These are phyloP conservation scores for Pilatotrama ljubarskyi DNA, from an alignment of 768 basidiomycete species.

Conservation along the genomic window DNA sequence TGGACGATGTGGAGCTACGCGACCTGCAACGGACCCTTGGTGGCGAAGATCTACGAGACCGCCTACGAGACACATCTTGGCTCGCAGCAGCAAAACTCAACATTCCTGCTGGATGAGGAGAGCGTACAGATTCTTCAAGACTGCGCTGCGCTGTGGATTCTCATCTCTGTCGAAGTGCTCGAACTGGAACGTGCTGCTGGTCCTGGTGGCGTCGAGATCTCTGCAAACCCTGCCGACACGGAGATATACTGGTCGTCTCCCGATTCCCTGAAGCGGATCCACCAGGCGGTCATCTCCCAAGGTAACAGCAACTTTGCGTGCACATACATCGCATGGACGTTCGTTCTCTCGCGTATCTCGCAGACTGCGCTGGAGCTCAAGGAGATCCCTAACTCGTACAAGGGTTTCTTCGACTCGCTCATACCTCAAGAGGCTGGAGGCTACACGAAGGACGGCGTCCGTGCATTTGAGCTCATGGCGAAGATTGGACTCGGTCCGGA, in stretches of 20 bases:
- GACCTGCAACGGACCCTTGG: slow-evolving; percentile 61
- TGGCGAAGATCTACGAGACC: slow-evolving; percentile 62
- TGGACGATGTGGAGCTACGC: slow-evolving; percentile 83
- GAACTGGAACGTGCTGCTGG: slow-evolving; percentile 74
- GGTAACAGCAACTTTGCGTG: slow-evolving; percentile 65
- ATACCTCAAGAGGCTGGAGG: slow-evolving; percentile 41
- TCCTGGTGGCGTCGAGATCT: slow-evolving; percentile 49
- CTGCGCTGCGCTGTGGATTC: slow-evolving; percentile 71
- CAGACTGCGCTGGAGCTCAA: slow-evolving; percentile 46
- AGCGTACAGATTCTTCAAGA: slow-evolving; percentile 66
- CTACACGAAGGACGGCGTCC: slow-evolving; percentile 60
- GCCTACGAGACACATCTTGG: slow-evolving; percentile 69
- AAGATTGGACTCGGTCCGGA: slow-evolving; percentile 57
- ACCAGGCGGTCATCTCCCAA: slow-evolving; percentile 63
- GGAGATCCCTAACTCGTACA: slow-evolving; percentile 56
- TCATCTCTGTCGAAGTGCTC: slow-evolving; percentile 75
- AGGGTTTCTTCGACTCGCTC: slow-evolving; percentile 54
- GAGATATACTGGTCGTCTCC: slow-evolving; percentile 64
- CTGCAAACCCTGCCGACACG: slow-evolving; percentile 47
- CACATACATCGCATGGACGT: slow-evolving; percentile 82
- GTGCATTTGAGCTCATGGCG: slow-evolving; percentile 56
- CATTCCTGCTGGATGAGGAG: slow-evolving; percentile 73
- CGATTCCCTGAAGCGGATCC: slow-evolving; percentile 61
- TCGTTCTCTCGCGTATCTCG: slow-evolving; percentile 68
- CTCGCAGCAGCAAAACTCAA: slow-evolving; percentile 57